A percentile compares a stretch with the other conserved stretches of the same genome.
phyloP scores from a whole-genome alignment of 2,329 filamentous ascomycete genomes.

The Colletotrichum spaethianum region DNA sequence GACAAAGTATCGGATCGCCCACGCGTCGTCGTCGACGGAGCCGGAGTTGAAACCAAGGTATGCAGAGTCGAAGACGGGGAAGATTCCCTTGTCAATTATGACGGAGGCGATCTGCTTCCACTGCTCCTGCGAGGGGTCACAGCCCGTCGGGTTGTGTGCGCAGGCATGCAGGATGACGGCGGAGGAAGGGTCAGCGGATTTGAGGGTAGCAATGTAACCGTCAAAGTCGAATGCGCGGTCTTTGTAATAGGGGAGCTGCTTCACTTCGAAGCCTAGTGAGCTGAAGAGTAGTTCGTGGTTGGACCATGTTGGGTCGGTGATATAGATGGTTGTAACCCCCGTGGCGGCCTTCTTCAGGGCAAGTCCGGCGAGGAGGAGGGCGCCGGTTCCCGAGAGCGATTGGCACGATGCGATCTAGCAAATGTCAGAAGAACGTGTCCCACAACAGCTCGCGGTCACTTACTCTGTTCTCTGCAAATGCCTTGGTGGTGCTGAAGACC shows the following conservation, averaged over 20 bases:
- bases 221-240: slow-evolving; percentile 51
- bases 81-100: slow-evolving; percentile 44
- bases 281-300: slow-evolving; percentile 56
- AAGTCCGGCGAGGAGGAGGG: slow-evolving; percentile 53
- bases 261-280: slow-evolving; percentile 51
- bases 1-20: slow-evolving; percentile 51
- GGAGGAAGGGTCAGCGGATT: slow-evolving; percentile 45
- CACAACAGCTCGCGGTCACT: slow-evolving; percentile 46
- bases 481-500: slow-evolving; percentile 47
- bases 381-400: slow-evolving; percentile 58
- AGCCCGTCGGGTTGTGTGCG: slow-evolving; percentile 60
- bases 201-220: slow-evolving; percentile 47
- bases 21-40: slow-evolving; percentile 50
- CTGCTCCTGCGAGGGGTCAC: slow-evolving; percentile 53
- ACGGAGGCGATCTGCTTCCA: slow-evolving; percentile 50
- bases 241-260: slow-evolving; percentile 54
- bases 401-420: slow-evolving; percentile 53
- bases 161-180: slow-evolving; percentile 57
- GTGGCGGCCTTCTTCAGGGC: slow-evolving; percentile 48
- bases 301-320: slow-evolving; percentile 58
- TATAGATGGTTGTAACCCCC: slow-evolving; percentile 50
- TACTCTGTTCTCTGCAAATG: slow-evolving; percentile 48
- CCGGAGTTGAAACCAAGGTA: slow-evolving; percentile 53
- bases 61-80: slow-evolving; percentile 52
- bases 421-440: slow-evolving; percentile 61